Evolutionary conservation across 148 eudicot genomes (phyloP).

Genomic region (Heliamphora exappendiculata): DNA sequence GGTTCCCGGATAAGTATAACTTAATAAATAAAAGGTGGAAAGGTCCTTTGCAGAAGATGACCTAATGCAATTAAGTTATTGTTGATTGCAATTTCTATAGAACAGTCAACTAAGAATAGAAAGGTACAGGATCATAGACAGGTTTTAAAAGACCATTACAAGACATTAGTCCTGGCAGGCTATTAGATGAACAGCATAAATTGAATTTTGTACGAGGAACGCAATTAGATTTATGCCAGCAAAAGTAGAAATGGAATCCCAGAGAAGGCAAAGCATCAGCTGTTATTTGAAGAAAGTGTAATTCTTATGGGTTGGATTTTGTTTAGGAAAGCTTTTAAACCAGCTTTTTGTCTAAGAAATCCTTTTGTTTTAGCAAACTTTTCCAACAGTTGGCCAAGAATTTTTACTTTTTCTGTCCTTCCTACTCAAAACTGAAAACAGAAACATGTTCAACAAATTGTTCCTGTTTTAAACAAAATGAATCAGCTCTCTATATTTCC

Average conservation of each 20-base stretch:
- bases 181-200: neutral
- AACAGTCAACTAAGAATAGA: neutral
- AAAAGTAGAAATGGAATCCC: neutral
- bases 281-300: neutral
- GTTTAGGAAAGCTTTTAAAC: too few relatives aligned
- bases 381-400: too few relatives aligned
- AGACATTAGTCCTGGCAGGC: neutral
- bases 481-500: neutral
- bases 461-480: too few relatives aligned
- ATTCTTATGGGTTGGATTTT: neutral
- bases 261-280: neutral
- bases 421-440: too few relatives aligned
- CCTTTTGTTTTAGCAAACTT: too few relatives aligned
- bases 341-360: too few relatives aligned
- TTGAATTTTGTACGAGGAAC: neutral
- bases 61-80: neutral
- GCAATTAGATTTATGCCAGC: neutral
- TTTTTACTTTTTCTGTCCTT: too few relatives aligned
- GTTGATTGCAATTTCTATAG: neutral
- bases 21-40: neutral
- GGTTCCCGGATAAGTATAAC: neutral
- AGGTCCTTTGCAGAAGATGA: neutral
- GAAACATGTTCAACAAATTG: too few relatives aligned
- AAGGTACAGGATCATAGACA: constrained; percentile 2
- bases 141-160: neutral